These are phyloP conservation scores for Colletotrichum sp. DNA, from an alignment of 2,329 filamentous ascomycete genomes.

Conservation along the genomic window DNA sequence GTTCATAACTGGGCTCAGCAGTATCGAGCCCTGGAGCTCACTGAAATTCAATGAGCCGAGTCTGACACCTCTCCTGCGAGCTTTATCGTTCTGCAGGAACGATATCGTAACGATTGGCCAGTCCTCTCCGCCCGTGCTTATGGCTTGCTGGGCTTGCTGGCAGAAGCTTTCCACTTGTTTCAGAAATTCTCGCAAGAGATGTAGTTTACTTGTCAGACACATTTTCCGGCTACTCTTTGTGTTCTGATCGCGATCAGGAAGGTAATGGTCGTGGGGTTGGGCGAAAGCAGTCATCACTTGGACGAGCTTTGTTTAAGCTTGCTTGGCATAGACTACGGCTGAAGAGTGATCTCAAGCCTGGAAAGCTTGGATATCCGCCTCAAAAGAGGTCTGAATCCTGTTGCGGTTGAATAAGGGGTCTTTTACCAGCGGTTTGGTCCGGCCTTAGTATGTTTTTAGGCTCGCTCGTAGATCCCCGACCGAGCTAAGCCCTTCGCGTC, in stretches of 20 bases:
- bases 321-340: neutral
- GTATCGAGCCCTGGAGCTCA: neutral
- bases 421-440: neutral
- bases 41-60: neutral
- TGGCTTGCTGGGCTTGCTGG: neutral
- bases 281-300: neutral
- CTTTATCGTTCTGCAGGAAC: neutral
- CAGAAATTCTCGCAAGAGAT: neutral
- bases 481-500: neutral
- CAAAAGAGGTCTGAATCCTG: neutral
- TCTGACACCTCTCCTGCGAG: neutral
- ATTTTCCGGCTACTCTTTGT: neutral
- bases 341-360: neutral
- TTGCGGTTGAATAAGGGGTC: neutral
- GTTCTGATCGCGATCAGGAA: neutral
- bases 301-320: neutral
- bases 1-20: neutral
- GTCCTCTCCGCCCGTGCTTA: neutral
- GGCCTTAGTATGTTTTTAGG: neutral
- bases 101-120: neutral
- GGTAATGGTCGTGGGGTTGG: neutral
- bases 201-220: neutral
- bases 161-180: neutral
- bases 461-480: neutral
- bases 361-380: neutral